Percentiles rank a stretch among this genome's conserved stretches.
Evolutionary conservation across 768 basidiomycete genomes (phyloP).

Genomic region (Aureoboletus auriporus): DNA sequence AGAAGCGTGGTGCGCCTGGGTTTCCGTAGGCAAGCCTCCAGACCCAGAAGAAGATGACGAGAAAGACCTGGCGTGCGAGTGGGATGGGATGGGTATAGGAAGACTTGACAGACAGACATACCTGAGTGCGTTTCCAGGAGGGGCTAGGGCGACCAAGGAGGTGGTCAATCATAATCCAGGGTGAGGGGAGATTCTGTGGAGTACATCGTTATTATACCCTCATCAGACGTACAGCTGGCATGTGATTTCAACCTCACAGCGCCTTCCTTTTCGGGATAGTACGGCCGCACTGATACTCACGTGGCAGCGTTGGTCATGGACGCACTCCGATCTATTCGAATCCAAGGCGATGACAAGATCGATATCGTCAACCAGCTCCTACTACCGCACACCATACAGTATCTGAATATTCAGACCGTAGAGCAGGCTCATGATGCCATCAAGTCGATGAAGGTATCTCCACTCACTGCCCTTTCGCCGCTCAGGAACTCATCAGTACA

Average conservation of each 20-base stretch:
- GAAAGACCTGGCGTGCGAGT: constrained; percentile 58
- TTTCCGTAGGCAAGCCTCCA: constrained; percentile 72
- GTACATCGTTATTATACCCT: neutral
- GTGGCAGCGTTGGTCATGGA: constrained; percentile 14
- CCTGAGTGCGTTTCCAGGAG: constrained; percentile 87
- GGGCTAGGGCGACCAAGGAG: constrained; percentile 82
- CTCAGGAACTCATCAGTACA: neutral
- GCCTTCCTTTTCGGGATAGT: constrained; percentile 18
- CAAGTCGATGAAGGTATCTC: constrained; percentile 84
- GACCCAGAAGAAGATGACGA: constrained; percentile 90
- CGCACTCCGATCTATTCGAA: constrained; percentile 38
- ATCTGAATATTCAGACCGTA: constrained; percentile 60
- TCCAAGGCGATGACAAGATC: constrained; percentile 45
- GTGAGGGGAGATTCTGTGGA: constrained; percentile 2
- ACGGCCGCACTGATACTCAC: constrained; percentile 5
- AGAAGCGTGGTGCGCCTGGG: constrained; percentile 58
- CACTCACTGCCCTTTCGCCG: neutral
- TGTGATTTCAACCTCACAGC: constrained; percentile 28
- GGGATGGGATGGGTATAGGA: neutral
- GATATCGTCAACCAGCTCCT: constrained; percentile 91
- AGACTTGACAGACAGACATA: constrained; percentile 24
- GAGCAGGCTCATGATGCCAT: constrained; percentile 92
- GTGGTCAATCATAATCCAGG: constrained; percentile 82
- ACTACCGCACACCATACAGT: constrained; percentile 73
- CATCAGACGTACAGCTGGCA: constrained; percentile 14